phyloP scores from a whole-genome alignment of 371 early-diverging fungal species.

The Catenaria anguillulae region DNA sequence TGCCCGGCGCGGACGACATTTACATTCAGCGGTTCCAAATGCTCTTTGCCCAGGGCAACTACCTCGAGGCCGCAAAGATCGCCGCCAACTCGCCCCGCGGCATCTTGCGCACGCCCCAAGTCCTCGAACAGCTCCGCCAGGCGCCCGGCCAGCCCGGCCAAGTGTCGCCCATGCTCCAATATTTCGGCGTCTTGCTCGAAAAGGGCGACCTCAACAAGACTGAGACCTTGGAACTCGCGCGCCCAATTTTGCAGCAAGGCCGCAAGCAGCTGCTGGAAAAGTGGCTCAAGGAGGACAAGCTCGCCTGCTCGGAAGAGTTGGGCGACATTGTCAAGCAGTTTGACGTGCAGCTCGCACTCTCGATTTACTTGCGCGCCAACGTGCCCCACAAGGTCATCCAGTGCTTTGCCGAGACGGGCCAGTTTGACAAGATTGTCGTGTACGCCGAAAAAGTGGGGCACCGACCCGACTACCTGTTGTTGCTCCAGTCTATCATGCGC shows the following conservation, averaged over 20 bases:
- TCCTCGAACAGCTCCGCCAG: constrained; percentile 86
- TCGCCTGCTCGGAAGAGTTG: constrained; percentile 92
- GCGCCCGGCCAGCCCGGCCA: constrained; percentile 63
- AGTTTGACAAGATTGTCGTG: constrained; percentile 85
- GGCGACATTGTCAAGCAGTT: constrained; percentile 91
- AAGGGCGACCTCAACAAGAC: constrained; percentile 82
- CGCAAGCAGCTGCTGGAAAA: constrained; percentile 88
- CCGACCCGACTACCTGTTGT: constrained; percentile 75
- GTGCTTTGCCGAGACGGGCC: constrained; percentile 92
- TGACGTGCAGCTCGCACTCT: constrained; percentile 78
- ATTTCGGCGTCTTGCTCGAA: constrained; percentile 92
- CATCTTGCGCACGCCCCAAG: constrained; percentile 84
- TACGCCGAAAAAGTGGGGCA: constrained; percentile 89
- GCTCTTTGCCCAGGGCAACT: constrained; percentile 60
- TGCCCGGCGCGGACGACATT: constrained; percentile 91
- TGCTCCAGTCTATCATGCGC: constrained; percentile 80
- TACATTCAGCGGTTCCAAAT: constrained; percentile 77
- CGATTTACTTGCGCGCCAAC: constrained; percentile 87
- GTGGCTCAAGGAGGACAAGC: constrained; percentile 96
- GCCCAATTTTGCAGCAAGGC: constrained; percentile 78
- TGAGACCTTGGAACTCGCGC: constrained; percentile 87
- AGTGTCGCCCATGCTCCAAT: constrained; percentile 85
- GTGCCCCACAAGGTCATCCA: constrained; percentile 77
- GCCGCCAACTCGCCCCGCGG: constrained; percentile 92
- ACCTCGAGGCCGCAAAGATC: constrained; percentile 80